Evolutionary conservation across 2,329 filamentous ascomycete species (phyloP), one percentile per base, ranked within the genome.

Genomic region (Aspergillus nomiae): DNA sequence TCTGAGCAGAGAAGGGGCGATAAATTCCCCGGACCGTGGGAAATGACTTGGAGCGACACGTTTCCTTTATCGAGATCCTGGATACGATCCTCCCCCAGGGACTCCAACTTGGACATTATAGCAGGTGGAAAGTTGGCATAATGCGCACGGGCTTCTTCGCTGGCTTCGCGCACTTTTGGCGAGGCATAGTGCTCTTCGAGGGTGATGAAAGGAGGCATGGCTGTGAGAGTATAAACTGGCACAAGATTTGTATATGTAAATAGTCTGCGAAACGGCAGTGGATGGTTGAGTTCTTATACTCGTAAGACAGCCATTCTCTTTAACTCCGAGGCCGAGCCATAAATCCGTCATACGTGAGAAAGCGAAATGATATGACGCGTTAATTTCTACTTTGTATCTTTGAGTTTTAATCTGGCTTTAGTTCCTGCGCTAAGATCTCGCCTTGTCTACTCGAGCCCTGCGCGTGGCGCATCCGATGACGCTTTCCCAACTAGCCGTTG

Each of bases 141-240:
- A 36, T 65, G 60, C 36, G 64, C 66, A 19, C 46, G 41, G 32
- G 56, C 38, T 9, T 58, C 46, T 11, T 55, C 19, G 56, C 50
- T 62, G 38, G 62, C 54, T 30, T 36, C 59, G 38, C 62, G 50
- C 5, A 67, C 59, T 30, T 64, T 65, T 14, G 63, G 46, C 11
- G 63, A 66, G 58, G 57, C 34, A 24, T 59, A 67, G 59, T 71
- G 69, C 32, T 67, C 69, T 59, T 70, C 67, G 38, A 70, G 62
- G n/a, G 64, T 67, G 28, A 70, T 65, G n/a, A 68, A 51, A 10
- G 66, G 63, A 14, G 60, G 56, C 63, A 69, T 69, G 45, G 7
- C 62, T 24, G 16, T 6, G 8, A n/a, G 4, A 21, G 19, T 28
- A 14, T 43, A 2, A 2, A 54, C 8, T 6, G 54, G 7, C 14